These are phyloP conservation scores for Penicillium pancosmium DNA, from an alignment of 495 filamentous ascomycete species.

Conservation along the genomic window DNA sequence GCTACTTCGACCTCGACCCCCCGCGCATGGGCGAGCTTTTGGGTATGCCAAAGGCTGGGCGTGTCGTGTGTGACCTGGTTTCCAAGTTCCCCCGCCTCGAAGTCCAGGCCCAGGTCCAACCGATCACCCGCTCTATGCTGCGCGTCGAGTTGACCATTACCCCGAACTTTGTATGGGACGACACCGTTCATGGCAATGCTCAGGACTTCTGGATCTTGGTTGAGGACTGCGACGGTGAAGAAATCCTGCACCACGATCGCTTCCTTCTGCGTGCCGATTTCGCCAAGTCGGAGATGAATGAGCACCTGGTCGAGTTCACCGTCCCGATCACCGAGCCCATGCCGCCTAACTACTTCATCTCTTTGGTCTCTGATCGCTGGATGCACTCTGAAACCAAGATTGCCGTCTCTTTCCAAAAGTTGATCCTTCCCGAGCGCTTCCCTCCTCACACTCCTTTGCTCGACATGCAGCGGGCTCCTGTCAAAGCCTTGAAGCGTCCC, in stretches of 20 bases:
- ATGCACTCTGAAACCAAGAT: slow-evolving; percentile 97
- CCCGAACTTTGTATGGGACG: slow-evolving; percentile 97
- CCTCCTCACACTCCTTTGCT: slow-evolving; percentile 88
- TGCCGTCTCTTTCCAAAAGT: slow-evolving; percentile 89
- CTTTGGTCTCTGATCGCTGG: slow-evolving; percentile 91
- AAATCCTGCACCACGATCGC: slow-evolving; percentile 93
- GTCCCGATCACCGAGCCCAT: slow-evolving; percentile 96
- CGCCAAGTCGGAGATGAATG: slow-evolving; percentile 77
- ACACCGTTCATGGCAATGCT: slow-evolving; percentile 78
- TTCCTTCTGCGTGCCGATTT: slow-evolving; percentile 90
- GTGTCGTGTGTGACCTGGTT: slow-evolving; percentile 80
- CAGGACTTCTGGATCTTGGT: slow-evolving; percentile 97
- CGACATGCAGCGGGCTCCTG: slow-evolving; percentile 87
- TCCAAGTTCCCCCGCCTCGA: slow-evolving; percentile 93
- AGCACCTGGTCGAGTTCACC: slow-evolving; percentile 97
- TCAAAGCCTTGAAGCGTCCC: slow-evolving; percentile 81
- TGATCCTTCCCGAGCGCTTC: slow-evolving; percentile 93
- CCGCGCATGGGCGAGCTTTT: slow-evolving; percentile 97
- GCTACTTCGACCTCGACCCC: slow-evolving; percentile 94
- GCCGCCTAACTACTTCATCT: slow-evolving; percentile 98
- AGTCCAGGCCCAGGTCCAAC: slow-evolving; percentile 88
- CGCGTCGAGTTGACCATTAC: slow-evolving; percentile 89
- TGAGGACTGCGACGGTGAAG: slow-evolving; percentile 96
- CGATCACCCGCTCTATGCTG: slow-evolving; percentile 95
- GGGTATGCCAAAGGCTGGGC: slow-evolving; percentile 87